phyloP scores from a whole-genome alignment of 768 basidiomycete genomes.

The Rubroboletus pulcherrimus region DNA sequence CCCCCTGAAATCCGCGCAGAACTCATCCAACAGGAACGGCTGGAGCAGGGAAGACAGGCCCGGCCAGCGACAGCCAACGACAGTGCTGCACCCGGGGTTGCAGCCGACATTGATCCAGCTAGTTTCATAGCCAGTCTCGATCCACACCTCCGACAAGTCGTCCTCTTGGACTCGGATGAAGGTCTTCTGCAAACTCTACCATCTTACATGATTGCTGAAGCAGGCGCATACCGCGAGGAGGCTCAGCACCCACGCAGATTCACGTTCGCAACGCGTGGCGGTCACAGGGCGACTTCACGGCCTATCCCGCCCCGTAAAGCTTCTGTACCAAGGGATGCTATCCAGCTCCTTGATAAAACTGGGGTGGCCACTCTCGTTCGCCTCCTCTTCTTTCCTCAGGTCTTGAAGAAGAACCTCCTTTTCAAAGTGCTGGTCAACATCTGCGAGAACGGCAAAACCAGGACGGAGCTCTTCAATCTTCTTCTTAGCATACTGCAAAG shows the following conservation, averaged over 20 bases:
- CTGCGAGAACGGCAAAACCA: slow-evolving; percentile 90
- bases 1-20: slow-evolving; percentile 97
- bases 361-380: slow-evolving; percentile 88
- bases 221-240: slow-evolving; percentile 64
- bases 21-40: slow-evolving; percentile 90
- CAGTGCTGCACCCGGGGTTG: slow-evolving; percentile 33
- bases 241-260: slow-evolving; percentile 35
- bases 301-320: slow-evolving; percentile 44
- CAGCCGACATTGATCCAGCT: slow-evolving; percentile 80
- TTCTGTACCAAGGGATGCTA: slow-evolving; percentile 72
- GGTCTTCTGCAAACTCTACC: slow-evolving; percentile 79
- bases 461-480: slow-evolving; percentile 90
- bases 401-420: slow-evolving; percentile 77
- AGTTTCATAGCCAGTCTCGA: slow-evolving; percentile 92
- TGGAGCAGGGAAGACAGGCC: slow-evolving; percentile 69
- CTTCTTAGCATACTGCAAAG: slow-evolving; percentile 93
- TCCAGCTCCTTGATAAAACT: slow-evolving; percentile 86
- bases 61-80: slow-evolving; percentile 31
- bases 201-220: slow-evolving; percentile 84
- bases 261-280: slow-evolving; percentile 30
- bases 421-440: slow-evolving; percentile 91
- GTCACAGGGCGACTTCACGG: slow-evolving; percentile 24
- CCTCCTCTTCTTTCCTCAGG: slow-evolving; percentile 94
- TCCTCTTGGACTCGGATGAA: slow-evolving; percentile 85
- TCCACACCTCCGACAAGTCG: slow-evolving; percentile 84